phyloP scores from a whole-genome alignment of 441 rosid species.

The Gossypium schwendimanii region DNA sequence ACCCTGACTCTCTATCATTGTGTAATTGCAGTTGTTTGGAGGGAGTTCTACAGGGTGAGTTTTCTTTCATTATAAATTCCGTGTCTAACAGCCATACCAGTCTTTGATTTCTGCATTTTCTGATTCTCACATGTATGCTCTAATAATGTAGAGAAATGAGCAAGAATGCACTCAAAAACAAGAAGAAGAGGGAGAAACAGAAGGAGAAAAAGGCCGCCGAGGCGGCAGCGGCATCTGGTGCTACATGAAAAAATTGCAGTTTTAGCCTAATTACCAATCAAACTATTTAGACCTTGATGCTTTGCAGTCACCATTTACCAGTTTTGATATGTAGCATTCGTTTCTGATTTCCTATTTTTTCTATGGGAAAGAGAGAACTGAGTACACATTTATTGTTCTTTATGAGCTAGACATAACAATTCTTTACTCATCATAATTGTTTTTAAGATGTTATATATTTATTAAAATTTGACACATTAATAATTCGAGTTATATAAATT shows the following conservation, averaged over 20 bases:
- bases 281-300: not conserved
- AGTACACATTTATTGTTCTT: not conserved
- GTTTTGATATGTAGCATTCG: not conserved
- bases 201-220: conserved; percentile 67
- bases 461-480: not conserved
- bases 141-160: conserved; percentile 56
- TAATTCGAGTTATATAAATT: not conserved
- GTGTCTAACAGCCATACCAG: not conserved
- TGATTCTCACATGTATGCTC: not conserved
- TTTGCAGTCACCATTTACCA: not conserved
- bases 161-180: conserved; percentile 80
- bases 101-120: not conserved
- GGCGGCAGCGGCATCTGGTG: conserved; percentile 20
- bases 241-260: conserved; percentile 9
- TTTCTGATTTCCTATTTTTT: not conserved
- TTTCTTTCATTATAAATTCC: not conserved
- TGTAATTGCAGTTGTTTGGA: conserved; percentile 54
- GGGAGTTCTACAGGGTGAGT: conserved; percentile 59
- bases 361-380: not conserved
- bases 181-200: conserved; percentile 83
- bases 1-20: conserved; percentile 30
- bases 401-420: not conserved
- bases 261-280: not conserved
- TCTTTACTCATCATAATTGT: not conserved
- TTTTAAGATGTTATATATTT: not conserved